Percentiles rank a stretch among this genome's conserved stretches.
Conservation (phyloP, 2,329 filamentous ascomycete species). For the Huntiella decipiens region DNA sequence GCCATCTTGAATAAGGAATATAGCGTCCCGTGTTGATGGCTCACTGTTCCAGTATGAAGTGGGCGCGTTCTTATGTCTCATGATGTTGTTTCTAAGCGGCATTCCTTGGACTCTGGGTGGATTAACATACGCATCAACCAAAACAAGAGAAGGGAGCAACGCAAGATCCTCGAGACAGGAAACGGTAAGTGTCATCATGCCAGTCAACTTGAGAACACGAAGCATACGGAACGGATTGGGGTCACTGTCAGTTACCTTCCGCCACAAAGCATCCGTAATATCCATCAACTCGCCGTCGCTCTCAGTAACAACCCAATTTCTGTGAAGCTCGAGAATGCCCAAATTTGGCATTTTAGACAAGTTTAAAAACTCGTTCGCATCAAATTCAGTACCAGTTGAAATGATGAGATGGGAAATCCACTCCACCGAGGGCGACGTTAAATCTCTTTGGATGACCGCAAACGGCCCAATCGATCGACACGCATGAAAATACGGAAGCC, state of each 20-base stretch:
- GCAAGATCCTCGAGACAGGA: conserved; percentile 23
- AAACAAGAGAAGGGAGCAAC: conserved; percentile 24
- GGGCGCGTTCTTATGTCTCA: too few relatives aligned
- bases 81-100: too few relatives aligned
- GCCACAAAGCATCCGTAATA: conserved; percentile 26
- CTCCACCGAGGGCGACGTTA: conserved; percentile 16
- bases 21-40: too few relatives aligned
- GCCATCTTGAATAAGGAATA: too few relatives aligned
- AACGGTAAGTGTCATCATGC: conserved; percentile 20
- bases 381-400: conserved; percentile 20
- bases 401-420: conserved; percentile 25
- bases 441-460: neutral
- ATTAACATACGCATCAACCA: conserved; percentile 21
- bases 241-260: conserved; percentile 24
- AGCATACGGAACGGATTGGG: conserved; percentile 26
- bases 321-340: conserved; percentile 27
- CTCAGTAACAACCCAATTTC: conserved; percentile 15
- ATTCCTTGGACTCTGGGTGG: too few relatives aligned
- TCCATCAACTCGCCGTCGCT: conserved; percentile 17
- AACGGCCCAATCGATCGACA: conserved; percentile 5
- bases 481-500: conserved; percentile 4
- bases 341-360: conserved; percentile 27
- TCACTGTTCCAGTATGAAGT: too few relatives aligned
- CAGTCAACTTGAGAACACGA: conserved; percentile 27
- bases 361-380: conserved; percentile 21